Evolutionary conservation across 2,329 filamentous ascomycete genomes (phyloP).

Genomic region (Pyrenophora seminiperda): DNA sequence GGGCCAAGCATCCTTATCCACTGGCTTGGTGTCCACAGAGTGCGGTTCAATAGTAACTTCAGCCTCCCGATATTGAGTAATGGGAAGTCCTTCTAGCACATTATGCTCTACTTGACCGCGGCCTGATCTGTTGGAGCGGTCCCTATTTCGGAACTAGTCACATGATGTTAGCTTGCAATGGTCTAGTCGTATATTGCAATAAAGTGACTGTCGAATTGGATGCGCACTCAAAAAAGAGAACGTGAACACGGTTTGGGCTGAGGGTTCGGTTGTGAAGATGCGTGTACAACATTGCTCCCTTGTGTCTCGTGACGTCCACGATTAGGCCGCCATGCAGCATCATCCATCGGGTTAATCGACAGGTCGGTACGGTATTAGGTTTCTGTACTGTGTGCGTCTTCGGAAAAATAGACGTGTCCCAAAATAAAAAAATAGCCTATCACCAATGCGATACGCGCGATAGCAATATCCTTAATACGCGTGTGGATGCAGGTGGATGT

Average conservation of each 20-base stretch:
- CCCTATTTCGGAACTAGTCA: constrained; percentile 60
- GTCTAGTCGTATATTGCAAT: too few species aligned
- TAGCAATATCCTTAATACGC: constrained; percentile 13
- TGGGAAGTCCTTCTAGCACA: constrained; percentile 75
- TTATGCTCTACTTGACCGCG: constrained; percentile 67
- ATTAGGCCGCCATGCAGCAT: too few species aligned
- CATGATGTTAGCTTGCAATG: constrained; percentile 27
- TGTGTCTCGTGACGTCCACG: too few species aligned
- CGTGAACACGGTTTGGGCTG: neutral
- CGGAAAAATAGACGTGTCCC: neutral
- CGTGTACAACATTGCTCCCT: neutral
- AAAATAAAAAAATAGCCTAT: constrained; percentile 1
- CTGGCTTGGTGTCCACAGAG: constrained; percentile 65
- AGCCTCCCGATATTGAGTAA: constrained; percentile 86
- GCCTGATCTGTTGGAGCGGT: constrained; percentile 62
- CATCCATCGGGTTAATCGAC: too few species aligned
- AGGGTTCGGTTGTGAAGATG: neutral
- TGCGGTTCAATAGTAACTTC: constrained; percentile 69
- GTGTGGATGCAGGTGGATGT: constrained; percentile 4
- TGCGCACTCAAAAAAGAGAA: too few species aligned
- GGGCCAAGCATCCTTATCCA: constrained; percentile 70
- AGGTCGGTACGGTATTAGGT: too few species aligned
- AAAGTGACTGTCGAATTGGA: too few species aligned
- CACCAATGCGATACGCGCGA: constrained; percentile 6
- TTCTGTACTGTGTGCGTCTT: neutral